Evolutionary conservation across 2,329 filamentous ascomycete species (phyloP).

Genomic region (Colletotrichum scovillei): DNA sequence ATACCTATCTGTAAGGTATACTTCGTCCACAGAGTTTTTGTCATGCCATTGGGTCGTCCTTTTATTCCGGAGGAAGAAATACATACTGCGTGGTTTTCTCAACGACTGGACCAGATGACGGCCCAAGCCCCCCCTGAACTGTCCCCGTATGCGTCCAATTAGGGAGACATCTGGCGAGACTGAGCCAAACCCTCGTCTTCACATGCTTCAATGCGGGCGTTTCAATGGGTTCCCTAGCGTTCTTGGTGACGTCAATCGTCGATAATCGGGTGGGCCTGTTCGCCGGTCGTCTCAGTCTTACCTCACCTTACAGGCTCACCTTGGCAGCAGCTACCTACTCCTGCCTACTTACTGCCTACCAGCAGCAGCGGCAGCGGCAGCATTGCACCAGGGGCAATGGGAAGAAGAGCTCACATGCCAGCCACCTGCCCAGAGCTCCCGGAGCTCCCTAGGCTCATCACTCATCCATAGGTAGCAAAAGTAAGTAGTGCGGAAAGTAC

Average conservation of each 20-base stretch:
- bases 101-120: not conserved
- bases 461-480: too few species aligned
- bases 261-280: conserved; percentile 24
- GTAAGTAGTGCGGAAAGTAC: too few species aligned
- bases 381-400: not conserved
- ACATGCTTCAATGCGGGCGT: conserved; percentile 29
- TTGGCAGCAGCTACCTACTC: too few species aligned
- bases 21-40: not conserved
- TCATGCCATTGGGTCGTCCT: not conserved
- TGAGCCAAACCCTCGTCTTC: conserved; percentile 19
- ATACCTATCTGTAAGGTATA: too few species aligned
- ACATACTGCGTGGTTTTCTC: not conserved
- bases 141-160: not conserved
- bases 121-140: not conserved
- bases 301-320: not conserved
- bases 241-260: conserved; percentile 28
- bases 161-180: not conserved
- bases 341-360: too few species aligned
- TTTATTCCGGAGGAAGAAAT: not conserved
- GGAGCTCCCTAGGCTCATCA: conserved; percentile 23
- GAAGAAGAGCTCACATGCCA: conserved; percentile 23
- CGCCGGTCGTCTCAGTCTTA: conserved; percentile 17
- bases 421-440: conserved; percentile 27
- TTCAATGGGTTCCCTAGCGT: conserved; percentile 30
- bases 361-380: not conserved